phyloP scores from a whole-genome alignment of 352 stramenopile genomes.

The Phytophthora cactorum region DNA sequence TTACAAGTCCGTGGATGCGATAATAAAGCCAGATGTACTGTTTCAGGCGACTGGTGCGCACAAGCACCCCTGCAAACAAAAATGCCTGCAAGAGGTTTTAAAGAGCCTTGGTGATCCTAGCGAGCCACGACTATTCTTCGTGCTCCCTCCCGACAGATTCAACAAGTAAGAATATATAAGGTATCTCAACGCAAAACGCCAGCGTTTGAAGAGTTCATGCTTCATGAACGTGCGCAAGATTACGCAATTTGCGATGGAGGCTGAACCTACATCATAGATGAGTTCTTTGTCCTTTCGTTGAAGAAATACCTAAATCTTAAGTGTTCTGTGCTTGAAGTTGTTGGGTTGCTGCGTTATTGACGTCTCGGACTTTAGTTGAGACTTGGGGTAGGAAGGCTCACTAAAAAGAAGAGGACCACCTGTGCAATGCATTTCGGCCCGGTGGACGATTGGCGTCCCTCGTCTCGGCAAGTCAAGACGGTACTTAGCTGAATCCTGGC shows the following conservation, averaged over 20 bases:
- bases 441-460: no score
- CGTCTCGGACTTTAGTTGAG: no score
- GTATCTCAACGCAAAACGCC: slow-evolving; percentile 8
- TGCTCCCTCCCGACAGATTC: slow-evolving; percentile 14
- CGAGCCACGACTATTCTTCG: not conserved
- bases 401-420: no score
- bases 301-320: no score
- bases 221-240: not conserved
- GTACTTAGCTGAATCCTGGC: no score
- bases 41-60: slow-evolving; percentile 12
- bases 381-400: no score
- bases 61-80: slow-evolving; percentile 7
- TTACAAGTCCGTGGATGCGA: slow-evolving; percentile 8
- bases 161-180: slow-evolving; percentile 2
- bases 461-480: no score
- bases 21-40: slow-evolving; percentile 1
- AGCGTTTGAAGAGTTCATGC: not conserved
- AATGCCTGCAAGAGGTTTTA: slow-evolving; percentile 5
- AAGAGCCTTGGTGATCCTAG: not conserved
- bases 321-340: no score
- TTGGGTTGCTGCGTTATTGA: no score
- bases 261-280: not conserved
- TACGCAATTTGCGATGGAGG: not conserved
- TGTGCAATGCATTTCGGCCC: no score
- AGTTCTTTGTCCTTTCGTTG: no score